Base-by-base conservation (phyloP, 2,329 filamentous ascomycete genomes). In the Fusarium oligoseptatum region DNA sequence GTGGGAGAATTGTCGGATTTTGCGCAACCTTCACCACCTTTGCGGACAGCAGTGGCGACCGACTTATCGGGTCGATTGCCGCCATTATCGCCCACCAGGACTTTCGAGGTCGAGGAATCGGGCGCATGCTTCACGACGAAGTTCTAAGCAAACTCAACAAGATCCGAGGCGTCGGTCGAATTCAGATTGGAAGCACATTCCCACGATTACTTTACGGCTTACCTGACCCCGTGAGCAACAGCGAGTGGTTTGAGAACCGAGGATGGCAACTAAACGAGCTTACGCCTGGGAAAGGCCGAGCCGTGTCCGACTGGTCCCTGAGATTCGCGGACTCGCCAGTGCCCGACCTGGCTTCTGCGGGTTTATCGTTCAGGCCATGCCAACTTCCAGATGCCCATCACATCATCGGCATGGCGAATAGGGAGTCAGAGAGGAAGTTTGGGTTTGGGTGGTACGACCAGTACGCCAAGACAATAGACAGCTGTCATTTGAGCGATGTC, bases 21-120 rank as follows among this genome's bases (percentile, higher is more conserved):
- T 91, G 89, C 76, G 89, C 89, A 11, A 91, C 89, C 10, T 91
- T 89, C 76, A 88, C 89, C 34, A 89, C 87, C 5, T 91, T 88
- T 78, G 85, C 87, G 55, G 87, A 90, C 72, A 86, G 85, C 71
- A 86, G 84, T 43, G 85, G 84, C 22, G 87, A 89, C 71, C 84
- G 84, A 37, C 82, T 90, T 45, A 84, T 91, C 56, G 90, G 89
- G 10, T 91, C 88, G 4, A 78, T 92, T 36, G 89, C 89, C 12
- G 80, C 86, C 12, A 79, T 92, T 32, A 79, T 91, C 37, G 89
- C 91, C 22, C 85, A 84, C 36, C 82, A 86, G 37, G 81, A 84
- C 1, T 86, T 85, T 76, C 84, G 86, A 29, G 79, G 83, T 61
- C 84, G 83, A 60, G 90, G 90, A 0, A 84, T 92, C 57, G 90